Evolutionary conservation across 441 rosid genomes (phyloP).

Genomic region (Breynia disticha): DNA sequence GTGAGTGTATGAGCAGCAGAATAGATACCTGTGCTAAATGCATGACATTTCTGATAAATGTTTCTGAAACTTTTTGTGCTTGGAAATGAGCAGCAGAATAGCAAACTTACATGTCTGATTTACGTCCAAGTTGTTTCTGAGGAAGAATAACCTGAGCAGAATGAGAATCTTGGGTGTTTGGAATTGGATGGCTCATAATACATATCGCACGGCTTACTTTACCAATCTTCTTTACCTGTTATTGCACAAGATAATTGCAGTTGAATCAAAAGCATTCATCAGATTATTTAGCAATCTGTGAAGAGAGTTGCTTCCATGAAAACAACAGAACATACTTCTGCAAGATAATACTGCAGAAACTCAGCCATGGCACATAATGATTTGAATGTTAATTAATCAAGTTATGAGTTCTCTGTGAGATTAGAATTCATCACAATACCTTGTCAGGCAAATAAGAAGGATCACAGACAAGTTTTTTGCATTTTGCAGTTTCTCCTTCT

Average conservation of each 20-base stretch:
- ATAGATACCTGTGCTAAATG: conserved; percentile 48
- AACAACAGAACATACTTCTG: neutral
- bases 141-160: conserved; percentile 78
- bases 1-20: conserved; percentile 79
- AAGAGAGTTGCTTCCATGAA: too few relatives aligned
- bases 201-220: conserved; percentile 75
- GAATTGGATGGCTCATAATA: conserved; percentile 80
- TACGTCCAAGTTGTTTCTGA: conserved; percentile 75
- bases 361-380: too few relatives aligned
- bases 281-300: too few relatives aligned
- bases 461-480: conserved; percentile 83
- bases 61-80: too few relatives aligned
- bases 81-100: too few relatives aligned
- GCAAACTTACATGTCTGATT: conserved; percentile 60
- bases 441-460: conserved; percentile 68
- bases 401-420: neutral
- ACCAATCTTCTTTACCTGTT: conserved; percentile 67
- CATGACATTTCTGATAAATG: neutral
- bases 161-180: conserved; percentile 66
- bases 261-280: too few relatives aligned
- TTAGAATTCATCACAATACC: conserved; percentile 25
- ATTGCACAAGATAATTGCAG: neutral
- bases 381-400: too few relatives aligned
- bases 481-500: conserved; percentile 78
- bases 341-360: neutral